phyloP scores from a whole-genome alignment of 768 basidiomycete genomes.

The Imleria badia region DNA sequence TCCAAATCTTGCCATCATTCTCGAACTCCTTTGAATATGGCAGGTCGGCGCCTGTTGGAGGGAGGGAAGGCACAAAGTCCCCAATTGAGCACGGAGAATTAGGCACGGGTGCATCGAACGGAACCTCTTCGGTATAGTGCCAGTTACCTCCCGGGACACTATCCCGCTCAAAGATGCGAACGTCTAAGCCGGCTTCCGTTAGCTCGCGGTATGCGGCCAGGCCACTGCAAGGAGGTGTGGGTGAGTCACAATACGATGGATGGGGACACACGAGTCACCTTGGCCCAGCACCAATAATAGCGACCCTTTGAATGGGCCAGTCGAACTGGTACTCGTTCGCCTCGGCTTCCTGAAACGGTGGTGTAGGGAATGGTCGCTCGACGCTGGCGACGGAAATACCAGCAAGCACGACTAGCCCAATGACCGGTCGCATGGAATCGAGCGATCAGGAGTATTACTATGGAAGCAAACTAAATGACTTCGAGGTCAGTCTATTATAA shows the following conservation, averaged over 20 bases:
- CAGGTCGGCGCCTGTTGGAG: neutral
- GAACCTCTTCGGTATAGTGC: no score
- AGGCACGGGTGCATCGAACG: neutral
- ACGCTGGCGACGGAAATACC: neutral
- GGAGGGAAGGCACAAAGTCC: neutral
- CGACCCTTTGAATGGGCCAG: slow-evolving; percentile 4
- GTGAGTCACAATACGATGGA: neutral
- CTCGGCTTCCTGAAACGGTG: neutral
- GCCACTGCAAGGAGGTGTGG: neutral
- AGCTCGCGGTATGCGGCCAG: neutral
- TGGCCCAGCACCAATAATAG: slow-evolving; percentile 3
- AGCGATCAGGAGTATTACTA: no score
- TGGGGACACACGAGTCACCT: neutral
- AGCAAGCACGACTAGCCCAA: neutral
- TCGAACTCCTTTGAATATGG: neutral
- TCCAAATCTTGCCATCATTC: neutral
- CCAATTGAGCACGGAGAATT: neutral
- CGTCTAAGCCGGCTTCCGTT: neutral
- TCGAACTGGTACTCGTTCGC: neutral
- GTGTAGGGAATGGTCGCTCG: neutral
- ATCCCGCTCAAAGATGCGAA: slow-evolving; percentile 6
- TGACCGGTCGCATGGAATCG: neutral
- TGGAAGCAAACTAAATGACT: no score
- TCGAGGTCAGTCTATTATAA: no score
- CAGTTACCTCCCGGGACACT: no score